phyloP scores from a whole-genome alignment of 2,329 filamentous ascomycete genomes.

The Verticillium zaregamsianum region DNA sequence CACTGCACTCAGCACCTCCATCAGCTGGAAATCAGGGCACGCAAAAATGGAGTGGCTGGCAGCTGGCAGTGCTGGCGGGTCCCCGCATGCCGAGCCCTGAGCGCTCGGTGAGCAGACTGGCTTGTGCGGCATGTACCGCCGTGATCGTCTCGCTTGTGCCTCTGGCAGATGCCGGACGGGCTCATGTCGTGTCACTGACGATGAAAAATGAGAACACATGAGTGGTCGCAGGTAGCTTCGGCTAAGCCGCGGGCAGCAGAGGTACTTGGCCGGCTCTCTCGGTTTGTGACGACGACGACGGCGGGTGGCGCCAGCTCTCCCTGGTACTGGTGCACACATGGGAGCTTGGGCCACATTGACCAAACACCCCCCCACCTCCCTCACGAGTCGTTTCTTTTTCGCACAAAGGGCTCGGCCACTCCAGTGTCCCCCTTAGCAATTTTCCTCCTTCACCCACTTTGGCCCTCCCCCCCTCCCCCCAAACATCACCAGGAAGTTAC shows the following conservation, averaged over 20 bases:
- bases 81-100: neutral
- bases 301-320: neutral
- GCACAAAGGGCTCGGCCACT: slow-evolving; percentile 7
- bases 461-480: slow-evolving; percentile 14
- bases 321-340: neutral
- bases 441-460: slow-evolving; percentile 5
- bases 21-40: neutral
- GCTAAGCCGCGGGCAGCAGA: neutral
- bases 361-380: neutral
- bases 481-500: slow-evolving; percentile 37
- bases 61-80: neutral
- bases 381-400: slow-evolving; percentile 12
- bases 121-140: neutral
- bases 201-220: neutral
- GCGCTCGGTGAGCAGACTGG: neutral
- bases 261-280: neutral
- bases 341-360: neutral
- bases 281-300: neutral
- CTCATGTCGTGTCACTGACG: neutral
- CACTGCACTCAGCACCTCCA: neutral
- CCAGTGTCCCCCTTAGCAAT: slow-evolving; percentile 9
- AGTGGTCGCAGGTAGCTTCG: neutral
- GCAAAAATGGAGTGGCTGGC: neutral
- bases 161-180: neutral
- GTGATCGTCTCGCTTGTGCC: neutral